Evolutionary conservation across 305 asterid genomes (phyloP).

Genomic region (Ajuga reptans): DNA sequence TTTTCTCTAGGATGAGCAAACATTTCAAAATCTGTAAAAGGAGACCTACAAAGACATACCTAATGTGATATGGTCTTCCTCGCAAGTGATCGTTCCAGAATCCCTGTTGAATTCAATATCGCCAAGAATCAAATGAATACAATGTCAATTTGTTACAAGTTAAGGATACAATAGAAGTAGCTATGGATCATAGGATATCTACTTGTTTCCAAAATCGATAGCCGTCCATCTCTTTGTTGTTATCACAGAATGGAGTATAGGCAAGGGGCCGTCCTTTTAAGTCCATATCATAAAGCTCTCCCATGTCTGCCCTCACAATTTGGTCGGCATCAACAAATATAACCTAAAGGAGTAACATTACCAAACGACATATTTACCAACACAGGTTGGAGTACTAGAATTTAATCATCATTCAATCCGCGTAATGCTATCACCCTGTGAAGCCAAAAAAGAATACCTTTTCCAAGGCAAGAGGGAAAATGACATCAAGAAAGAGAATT

Average conservation of each 20-base stretch:
- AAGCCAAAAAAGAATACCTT: conserved; percentile 43
- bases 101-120: conserved; percentile 42
- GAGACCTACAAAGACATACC: conserved; percentile 33
- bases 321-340: conserved; percentile 98
- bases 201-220: conserved; percentile 96
- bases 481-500: conserved; percentile 94
- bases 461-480: conserved; percentile 91
- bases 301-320: conserved; percentile 91
- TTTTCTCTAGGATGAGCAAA: conserved; percentile 11
- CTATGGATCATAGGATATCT: background rate
- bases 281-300: conserved; percentile 96
- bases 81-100: conserved; percentile 98
- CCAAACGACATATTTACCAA: conserved; percentile 5
- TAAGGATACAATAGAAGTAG: background rate
- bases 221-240: conserved; percentile 99
- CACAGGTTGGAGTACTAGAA: conserved; percentile 2
- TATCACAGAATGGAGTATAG: conserved; percentile 97
- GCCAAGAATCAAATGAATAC: conserved; percentile 7
- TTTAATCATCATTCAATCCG: conserved; percentile 13
- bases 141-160: background rate
- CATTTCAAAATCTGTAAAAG: conserved; percentile 7
- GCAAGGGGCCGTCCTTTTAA: conserved; percentile 82
- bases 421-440: background rate
- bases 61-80: conserved; percentile 92
- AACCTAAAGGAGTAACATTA: conserved; percentile 51